A percentile compares a stretch with the other conserved stretches of the same genome.
These are phyloP conservation scores for Aspergillus candidus DNA, from an alignment of 2,329 filamentous ascomycete species.

Conservation along the genomic window DNA sequence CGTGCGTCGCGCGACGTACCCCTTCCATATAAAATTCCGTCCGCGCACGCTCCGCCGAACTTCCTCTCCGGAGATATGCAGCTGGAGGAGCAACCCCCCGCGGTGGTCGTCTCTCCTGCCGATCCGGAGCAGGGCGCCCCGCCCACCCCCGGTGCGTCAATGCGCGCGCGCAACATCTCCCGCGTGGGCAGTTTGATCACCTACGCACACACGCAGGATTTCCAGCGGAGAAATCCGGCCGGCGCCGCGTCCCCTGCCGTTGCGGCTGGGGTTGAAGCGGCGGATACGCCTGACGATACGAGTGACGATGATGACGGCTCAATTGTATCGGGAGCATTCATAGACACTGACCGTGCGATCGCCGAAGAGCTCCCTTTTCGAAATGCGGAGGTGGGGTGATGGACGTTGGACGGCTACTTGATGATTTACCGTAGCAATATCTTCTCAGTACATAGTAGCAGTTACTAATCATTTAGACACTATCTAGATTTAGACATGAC, in stretches of 20 bases:
- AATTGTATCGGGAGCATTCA: constrained; percentile 7
- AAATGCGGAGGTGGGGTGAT: constrained; percentile 1
- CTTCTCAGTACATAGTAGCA: not conserved
- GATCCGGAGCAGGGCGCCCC: constrained; percentile 27
- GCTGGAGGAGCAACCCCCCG: constrained; percentile 18
- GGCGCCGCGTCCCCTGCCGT: constrained; percentile 36
- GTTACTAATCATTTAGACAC: too few species aligned
- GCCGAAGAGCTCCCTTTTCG: constrained; percentile 12
- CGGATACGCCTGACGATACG: constrained; percentile 30
- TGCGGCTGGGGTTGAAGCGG: constrained; percentile 26
- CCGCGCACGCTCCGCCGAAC: constrained; percentile 12
- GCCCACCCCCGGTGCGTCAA: constrained; percentile 19
- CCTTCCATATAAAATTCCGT: constrained; percentile 63
- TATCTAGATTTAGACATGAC: too few species aligned
- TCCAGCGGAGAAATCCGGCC: constrained; percentile 67
- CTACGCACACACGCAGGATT: constrained; percentile 82
- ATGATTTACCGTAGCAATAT: too few species aligned
- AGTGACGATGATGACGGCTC: constrained; percentile 34
- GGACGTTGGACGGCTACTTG: too few species aligned
- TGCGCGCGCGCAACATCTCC: constrained; percentile 34
- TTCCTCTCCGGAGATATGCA: constrained; percentile 17
- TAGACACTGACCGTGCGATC: constrained; percentile 10
- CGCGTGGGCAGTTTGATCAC: constrained; percentile 65
- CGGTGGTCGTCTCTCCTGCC: constrained; percentile 13
- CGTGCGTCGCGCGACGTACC: constrained; percentile 84